Evolutionary conservation across 148 eudicot genomes (phyloP).

Genomic region (Cornus controversa): DNA sequence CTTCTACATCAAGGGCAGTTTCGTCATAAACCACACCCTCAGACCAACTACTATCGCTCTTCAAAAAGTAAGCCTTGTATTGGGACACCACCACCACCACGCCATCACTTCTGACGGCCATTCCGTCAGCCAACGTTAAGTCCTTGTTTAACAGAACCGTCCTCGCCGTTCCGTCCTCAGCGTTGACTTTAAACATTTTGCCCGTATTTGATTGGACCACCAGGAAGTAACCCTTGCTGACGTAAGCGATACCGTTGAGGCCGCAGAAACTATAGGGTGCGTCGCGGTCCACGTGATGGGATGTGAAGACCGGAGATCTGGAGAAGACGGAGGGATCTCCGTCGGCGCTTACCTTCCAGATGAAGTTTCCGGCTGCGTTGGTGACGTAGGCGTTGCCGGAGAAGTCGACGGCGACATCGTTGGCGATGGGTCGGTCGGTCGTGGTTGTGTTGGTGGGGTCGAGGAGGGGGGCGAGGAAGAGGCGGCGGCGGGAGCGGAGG

Average conservation of each 20-base stretch:
- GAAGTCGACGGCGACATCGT: slow-evolving; percentile 66
- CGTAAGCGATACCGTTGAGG: slow-evolving; percentile 68
- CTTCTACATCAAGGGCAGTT: slow-evolving; percentile 60
- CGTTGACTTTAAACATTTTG: slow-evolving; percentile 65
- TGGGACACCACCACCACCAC: slow-evolving; percentile 55
- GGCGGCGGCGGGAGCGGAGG: slow-evolving; percentile 38
- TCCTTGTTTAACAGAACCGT: slow-evolving; percentile 45
- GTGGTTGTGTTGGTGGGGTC: slow-evolving; percentile 13
- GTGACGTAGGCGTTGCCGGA: slow-evolving; percentile 85
- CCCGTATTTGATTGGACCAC: slow-evolving; percentile 79
- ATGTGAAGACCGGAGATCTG: slow-evolving; percentile 39
- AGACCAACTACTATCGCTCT: slow-evolving; percentile 69
- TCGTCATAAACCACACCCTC: slow-evolving; percentile 73
- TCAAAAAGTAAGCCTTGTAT: slow-evolving; percentile 47
- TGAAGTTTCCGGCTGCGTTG: slow-evolving; percentile 57
- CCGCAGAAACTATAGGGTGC: slow-evolving; percentile 47
- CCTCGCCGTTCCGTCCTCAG: slow-evolving; percentile 55
- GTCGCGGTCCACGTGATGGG: slow-evolving; percentile 31
- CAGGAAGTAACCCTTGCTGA: slow-evolving; percentile 55
- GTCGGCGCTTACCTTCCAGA: slow-evolving; percentile 56
- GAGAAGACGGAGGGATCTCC: slow-evolving; percentile 60
- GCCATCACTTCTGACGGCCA: slow-evolving; percentile 64
- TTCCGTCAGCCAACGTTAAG: slow-evolving; percentile 53
- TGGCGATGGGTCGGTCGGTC: slow-evolving; percentile 35
- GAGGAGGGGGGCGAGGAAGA: slow-evolving; percentile 58